phyloP scores from a whole-genome alignment of 371 early-diverging fungal species.

The Apophysomyces ossiformis region DNA sequence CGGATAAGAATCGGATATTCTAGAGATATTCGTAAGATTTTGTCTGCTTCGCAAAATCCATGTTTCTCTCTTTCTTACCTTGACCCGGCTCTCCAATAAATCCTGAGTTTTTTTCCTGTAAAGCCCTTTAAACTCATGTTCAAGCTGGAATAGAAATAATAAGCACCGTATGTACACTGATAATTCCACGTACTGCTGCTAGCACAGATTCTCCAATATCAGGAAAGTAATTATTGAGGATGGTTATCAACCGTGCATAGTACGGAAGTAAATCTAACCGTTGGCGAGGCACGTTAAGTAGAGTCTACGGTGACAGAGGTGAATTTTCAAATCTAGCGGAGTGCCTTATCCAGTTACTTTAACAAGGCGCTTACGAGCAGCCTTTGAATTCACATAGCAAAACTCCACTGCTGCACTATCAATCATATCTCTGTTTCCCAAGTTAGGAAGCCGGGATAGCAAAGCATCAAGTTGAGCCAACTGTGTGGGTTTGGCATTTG shows the following conservation, averaged over 20 bases:
- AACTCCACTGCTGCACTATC: slow-evolving; percentile 94
- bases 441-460: slow-evolving; percentile 75
- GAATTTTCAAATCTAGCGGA: not conserved
- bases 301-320: slow-evolving; percentile 37
- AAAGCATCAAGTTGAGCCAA: slow-evolving; percentile 70
- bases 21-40: slow-evolving; percentile 16
- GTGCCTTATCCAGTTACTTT: slow-evolving; percentile 39
- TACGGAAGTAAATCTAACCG: slow-evolving; percentile 90
- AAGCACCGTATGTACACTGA: not conserved
- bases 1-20: slow-evolving; percentile 87
- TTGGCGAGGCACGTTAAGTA: slow-evolving; percentile 81
- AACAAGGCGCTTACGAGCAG: slow-evolving; percentile 76
- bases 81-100: slow-evolving; percentile 75
- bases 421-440: slow-evolving; percentile 83
- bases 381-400: slow-evolving; percentile 87
- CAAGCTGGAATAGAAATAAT: slow-evolving; percentile 51
- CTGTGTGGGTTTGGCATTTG: slow-evolving; percentile 47
- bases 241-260: slow-evolving; percentile 89
- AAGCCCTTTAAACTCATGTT: slow-evolving; percentile 75
- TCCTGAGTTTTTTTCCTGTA: slow-evolving; percentile 72
- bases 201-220: slow-evolving; percentile 80
- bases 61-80: slow-evolving; percentile 40
- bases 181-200: slow-evolving; percentile 46
- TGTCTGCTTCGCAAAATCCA: not conserved
- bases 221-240: slow-evolving; percentile 82